Evolutionary conservation across 345 rosid genomes (phyloP).

Genomic region (Populus nigra): DNA sequence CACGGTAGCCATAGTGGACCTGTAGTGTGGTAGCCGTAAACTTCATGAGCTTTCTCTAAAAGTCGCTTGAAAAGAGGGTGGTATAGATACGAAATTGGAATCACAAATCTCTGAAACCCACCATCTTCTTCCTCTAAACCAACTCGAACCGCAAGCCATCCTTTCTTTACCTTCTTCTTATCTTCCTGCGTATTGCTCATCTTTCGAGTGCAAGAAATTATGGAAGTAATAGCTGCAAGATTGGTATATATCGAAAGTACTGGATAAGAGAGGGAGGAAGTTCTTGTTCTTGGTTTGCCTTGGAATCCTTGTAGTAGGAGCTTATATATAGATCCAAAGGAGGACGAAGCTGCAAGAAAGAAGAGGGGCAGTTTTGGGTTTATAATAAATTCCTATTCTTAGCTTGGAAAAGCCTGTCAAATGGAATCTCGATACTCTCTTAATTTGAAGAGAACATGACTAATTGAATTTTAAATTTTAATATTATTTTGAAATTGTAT

Average conservation of each 20-base stretch:
- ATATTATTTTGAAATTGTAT: too few species aligned
- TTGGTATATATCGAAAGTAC: neutral
- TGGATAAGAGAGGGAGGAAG: neutral
- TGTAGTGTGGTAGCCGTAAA: conserved; percentile 38
- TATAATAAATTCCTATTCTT: neutral
- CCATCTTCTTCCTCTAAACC: conserved; percentile 41
- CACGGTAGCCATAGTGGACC: conserved; percentile 49
- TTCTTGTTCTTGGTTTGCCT: neutral
- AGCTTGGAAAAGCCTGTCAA: neutral
- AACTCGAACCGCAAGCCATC: conserved; percentile 46
- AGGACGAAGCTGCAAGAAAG: neutral
- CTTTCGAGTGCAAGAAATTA: neutral
- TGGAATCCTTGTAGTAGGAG: neutral
- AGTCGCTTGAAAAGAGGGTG: conserved; percentile 48
- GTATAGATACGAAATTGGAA: conserved; percentile 44
- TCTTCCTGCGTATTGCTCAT: neutral
- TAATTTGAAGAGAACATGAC: neutral
- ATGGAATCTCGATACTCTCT: too few species aligned
- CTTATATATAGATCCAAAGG: neutral
- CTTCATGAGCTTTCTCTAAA: conserved; percentile 40
- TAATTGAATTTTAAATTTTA: too few species aligned
- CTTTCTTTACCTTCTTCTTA: conserved; percentile 50
- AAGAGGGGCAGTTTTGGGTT: neutral
- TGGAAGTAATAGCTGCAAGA: neutral
- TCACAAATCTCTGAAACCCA: conserved; percentile 27